These are phyloP conservation scores for Gigaspora rosea DNA, from an alignment of 192 early-diverging fungal species.

Conservation along the genomic window DNA sequence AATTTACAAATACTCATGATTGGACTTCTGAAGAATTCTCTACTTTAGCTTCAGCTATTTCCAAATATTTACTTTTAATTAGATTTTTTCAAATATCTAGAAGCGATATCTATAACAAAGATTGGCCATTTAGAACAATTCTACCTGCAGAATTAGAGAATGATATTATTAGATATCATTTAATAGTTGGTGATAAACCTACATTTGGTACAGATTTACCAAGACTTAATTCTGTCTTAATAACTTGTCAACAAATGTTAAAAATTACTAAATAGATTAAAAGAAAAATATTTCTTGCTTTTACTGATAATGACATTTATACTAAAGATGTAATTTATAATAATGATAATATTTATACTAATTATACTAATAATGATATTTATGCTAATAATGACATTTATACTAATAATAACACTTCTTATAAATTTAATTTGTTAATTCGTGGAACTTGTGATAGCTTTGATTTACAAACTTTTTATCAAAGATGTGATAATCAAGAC, in stretches of 20 bases:
- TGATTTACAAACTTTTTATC: neutral
- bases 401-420: neutral
- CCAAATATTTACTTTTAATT: neutral
- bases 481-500: slow-evolving; percentile 21
- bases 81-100: slow-evolving; percentile 2
- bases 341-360: too few species aligned
- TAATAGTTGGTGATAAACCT: slow-evolving; percentile 10
- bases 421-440: slow-evolving; percentile 25
- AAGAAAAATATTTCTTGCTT: too few species aligned
- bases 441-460: slow-evolving; percentile 18
- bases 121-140: slow-evolving; percentile 18
- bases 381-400: too few species aligned
- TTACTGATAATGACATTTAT: too few species aligned
- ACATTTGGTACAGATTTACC: neutral
- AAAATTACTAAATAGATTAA: slow-evolving; percentile 16
- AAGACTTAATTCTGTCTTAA: neutral
- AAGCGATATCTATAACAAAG: slow-evolving; percentile 23
- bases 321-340: too few species aligned
- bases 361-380: too few species aligned
- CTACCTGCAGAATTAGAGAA: neutral
- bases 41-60: neutral
- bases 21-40: slow-evolving; percentile 2
- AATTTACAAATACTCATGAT: neutral
- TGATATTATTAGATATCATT: slow-evolving; percentile 8
- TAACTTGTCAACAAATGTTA: neutral